Percentiles rank a stretch among this genome's conserved stretches.
Evolutionary conservation across 176 grass and related monocot species (phyloP).

Genomic region (Dendrocalamus sinicus): DNA sequence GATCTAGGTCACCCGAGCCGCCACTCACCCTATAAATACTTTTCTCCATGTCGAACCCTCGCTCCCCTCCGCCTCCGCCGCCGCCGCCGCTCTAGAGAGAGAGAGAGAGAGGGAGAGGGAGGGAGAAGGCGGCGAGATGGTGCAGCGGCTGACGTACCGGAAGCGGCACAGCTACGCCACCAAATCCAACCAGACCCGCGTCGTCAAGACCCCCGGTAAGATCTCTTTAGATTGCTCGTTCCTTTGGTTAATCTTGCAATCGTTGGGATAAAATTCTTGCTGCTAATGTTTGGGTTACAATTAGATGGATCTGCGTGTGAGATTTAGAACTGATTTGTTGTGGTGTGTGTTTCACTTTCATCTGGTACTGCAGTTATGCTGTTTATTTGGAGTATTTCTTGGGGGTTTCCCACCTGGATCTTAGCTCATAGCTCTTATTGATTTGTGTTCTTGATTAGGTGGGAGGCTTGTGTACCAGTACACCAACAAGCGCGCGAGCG

Average conservation of each 20-base stretch:
- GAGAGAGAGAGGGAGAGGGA: constrained; percentile 9
- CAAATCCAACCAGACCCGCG: constrained; percentile 78
- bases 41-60: background rate
- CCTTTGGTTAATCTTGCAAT: background rate
- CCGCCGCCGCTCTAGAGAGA: constrained; percentile 11
- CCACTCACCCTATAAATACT: constrained; percentile 32
- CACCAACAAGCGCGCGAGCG: constrained; percentile 82
- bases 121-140: constrained; percentile 57
- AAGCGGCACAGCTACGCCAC: constrained; percentile 83
- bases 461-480: constrained; percentile 91
- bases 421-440: background rate
- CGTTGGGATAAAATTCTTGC: background rate
- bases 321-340: background rate
- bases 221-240: background rate
- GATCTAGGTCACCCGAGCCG: constrained; percentile 63
- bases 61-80: background rate
- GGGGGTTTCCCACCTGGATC: background rate
- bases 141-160: constrained; percentile 80
- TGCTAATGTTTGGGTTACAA: background rate
- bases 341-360: background rate
- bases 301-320: background rate
- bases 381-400: background rate
- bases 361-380: no score
- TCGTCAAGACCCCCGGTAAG: constrained; percentile 75
- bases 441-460: constrained; percentile 47